phyloP scores from a whole-genome alignment of 495 filamentous ascomycete species.

The Viridothelium virens region DNA sequence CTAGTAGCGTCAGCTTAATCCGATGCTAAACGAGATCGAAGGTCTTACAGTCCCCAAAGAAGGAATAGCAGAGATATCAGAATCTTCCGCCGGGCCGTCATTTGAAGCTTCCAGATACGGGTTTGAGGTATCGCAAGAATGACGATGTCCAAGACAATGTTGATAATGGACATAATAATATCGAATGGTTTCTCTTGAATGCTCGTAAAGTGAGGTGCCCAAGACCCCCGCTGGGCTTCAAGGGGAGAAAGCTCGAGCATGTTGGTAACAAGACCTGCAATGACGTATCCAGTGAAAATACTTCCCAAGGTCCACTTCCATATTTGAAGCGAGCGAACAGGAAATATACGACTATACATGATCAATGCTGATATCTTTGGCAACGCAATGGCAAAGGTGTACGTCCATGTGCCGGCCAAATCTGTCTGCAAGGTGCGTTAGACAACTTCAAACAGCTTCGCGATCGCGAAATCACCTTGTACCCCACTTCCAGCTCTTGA shows the following conservation, averaged over 20 bases:
- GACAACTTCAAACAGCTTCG: neutral
- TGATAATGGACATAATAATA: constrained; percentile 14
- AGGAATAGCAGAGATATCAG: constrained; percentile 16
- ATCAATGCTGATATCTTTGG: constrained; percentile 16
- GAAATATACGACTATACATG: constrained; percentile 18
- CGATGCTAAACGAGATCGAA: constrained; percentile 7
- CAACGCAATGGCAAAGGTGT: constrained; percentile 9
- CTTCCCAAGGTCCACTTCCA: constrained; percentile 10
- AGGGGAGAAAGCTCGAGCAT: constrained; percentile 12
- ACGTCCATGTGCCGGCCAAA: neutral
- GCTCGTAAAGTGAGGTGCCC: constrained; percentile 11
- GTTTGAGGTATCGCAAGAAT: constrained; percentile 16
- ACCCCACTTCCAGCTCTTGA: neutral
- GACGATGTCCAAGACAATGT: constrained; percentile 15
- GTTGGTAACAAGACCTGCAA: constrained; percentile 3
- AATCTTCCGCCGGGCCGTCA: constrained; percentile 12
- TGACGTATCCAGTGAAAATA: constrained; percentile 13
- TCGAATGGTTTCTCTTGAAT: constrained; percentile 15
- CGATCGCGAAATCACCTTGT: neutral
- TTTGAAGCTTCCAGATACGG: constrained; percentile 15
- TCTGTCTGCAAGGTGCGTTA: neutral
- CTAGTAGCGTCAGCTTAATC: neutral
- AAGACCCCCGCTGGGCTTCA: constrained; percentile 16
- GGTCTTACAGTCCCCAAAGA: neutral
- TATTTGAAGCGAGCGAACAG: constrained; percentile 11